Conservation (phyloP, 768 basidiomycete genomes). For the Leccinum broughii region DNA sequence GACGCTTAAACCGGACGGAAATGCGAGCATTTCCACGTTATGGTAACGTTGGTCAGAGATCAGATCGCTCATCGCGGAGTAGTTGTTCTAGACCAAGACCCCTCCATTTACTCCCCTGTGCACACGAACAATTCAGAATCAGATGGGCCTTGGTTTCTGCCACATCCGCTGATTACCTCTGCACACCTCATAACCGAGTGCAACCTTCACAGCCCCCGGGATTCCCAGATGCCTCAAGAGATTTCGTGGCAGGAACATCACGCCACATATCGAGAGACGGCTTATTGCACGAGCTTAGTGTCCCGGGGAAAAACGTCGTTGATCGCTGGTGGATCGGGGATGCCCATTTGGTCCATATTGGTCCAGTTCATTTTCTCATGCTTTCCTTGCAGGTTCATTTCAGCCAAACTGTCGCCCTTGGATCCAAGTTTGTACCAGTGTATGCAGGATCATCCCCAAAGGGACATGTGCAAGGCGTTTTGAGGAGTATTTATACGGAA, state of each 20-base stretch:
- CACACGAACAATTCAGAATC: neutral
- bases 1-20: neutral
- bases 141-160: neutral
- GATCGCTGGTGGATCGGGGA: conserved; percentile 3
- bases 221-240: conserved; percentile 6
- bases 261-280: conserved; percentile 10
- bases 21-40: neutral
- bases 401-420: conserved; percentile 1
- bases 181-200: neutral
- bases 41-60: conserved; percentile 3
- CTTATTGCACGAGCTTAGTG: conserved; percentile 9
- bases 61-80: conserved; percentile 11
- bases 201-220: conserved; percentile 7
- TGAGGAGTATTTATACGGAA: conserved; percentile 25
- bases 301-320: conserved; percentile 2
- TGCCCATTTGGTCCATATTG: conserved; percentile 14
- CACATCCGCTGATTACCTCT: conserved; percentile 5
- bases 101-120: neutral
- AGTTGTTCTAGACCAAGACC: conserved; percentile 6
- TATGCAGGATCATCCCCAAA: conserved; percentile 6
- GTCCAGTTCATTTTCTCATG: conserved; percentile 20
- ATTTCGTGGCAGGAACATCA: conserved; percentile 13
- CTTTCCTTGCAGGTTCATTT: conserved; percentile 6
- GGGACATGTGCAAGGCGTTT: conserved; percentile 5
- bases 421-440: conserved; percentile 5